Evolutionary conservation across 345 rosid species (phyloP), one percentile per base, ranked within the genome.

Genomic region (Salix caprea): DNA sequence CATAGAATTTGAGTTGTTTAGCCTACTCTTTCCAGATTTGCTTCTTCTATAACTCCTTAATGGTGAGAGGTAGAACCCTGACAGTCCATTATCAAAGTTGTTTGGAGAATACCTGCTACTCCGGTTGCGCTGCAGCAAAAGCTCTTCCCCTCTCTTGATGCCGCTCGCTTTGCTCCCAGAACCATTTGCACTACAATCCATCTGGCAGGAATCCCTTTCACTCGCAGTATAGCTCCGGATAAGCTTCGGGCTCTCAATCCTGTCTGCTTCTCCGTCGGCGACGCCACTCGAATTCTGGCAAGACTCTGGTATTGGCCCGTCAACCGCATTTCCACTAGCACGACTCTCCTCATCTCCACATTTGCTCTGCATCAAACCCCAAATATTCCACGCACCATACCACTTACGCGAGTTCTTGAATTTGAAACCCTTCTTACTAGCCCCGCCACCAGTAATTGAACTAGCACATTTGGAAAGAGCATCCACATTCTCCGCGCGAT

Each of bases 71-170:
- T 93, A 91, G 76, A 91, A 93, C 86, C 92, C 86, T 73, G 93
- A 76, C 82, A 92, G 72, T 58, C 99, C 98, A 78, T 90, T 87
- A 42, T 92, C 97, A n/a, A 88, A 77, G 78, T 83, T 77, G 83
- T 84, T 91, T 0, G 97, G 93, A 2, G 98, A 92, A 76, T 89
- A 91, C 80, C 97, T 90, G 34, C 91, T 94, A 79, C 98, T 92
- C 86, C 92, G 81, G 67, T 86, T 89, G 82, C 89, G 88, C 78
- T 90, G 96, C 82, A 96, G 73, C 62, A 84, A 88, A 52, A 86
- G 82, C 81, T 84, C 84, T 74, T 84, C 87, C 68, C 80, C 85
- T 70, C 83, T 83, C 77, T 77, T 79, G 72, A 67, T 80, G 67
- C 75, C 79, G 79, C 75, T 52, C 7, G 70, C 82, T 75, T 85